Conservation (phyloP, 352 stramenopile species). For the Globisporangium spiculum region DNA sequence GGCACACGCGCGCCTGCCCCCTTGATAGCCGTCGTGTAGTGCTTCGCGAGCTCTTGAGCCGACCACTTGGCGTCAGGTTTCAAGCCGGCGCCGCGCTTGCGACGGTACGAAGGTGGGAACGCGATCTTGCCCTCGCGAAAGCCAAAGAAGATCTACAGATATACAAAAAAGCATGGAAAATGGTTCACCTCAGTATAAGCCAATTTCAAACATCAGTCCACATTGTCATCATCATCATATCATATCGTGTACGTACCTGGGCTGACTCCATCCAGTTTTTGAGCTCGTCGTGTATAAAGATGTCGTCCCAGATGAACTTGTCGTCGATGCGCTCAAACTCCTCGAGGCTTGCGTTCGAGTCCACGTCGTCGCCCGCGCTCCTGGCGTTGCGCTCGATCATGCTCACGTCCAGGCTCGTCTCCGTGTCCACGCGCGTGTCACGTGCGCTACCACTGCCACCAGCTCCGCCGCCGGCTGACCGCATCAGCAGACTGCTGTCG, state of each 20-base stretch:
- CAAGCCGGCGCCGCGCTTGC: conserved; percentile 36
- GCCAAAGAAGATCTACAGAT: conserved; percentile 75
- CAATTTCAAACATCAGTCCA: background rate
- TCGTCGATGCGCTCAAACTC: conserved; percentile 30
- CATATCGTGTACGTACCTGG: background rate
- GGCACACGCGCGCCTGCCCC: conserved; percentile 68
- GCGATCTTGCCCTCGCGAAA: conserved; percentile 74
- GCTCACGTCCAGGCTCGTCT: conserved; percentile 26
- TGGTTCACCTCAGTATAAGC: background rate
- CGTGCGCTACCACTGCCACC: background rate
- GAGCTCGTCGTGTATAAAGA: conserved; percentile 74
- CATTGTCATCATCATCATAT: background rate
- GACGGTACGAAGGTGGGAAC: conserved; percentile 77
- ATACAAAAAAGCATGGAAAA: conserved; percentile 14
- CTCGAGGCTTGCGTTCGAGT: conserved; percentile 20
- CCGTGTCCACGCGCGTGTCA: conserved; percentile 8
- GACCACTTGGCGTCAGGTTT: conserved; percentile 15
- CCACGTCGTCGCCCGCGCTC: conserved; percentile 5
- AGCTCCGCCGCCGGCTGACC: background rate
- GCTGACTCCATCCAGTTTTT: conserved; percentile 42
- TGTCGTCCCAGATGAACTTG: conserved; percentile 52
- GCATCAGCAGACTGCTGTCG: conserved; percentile 15
- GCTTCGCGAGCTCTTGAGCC: conserved; percentile 30
- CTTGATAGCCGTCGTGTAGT: conserved; percentile 59
- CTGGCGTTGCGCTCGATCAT: conserved; percentile 33